A percentile compares a stretch with the other conserved stretches of the same genome.
These are phyloP conservation scores for Fusarium domesticum DNA, from an alignment of 2,329 filamentous ascomycete species.

Conservation along the genomic window DNA sequence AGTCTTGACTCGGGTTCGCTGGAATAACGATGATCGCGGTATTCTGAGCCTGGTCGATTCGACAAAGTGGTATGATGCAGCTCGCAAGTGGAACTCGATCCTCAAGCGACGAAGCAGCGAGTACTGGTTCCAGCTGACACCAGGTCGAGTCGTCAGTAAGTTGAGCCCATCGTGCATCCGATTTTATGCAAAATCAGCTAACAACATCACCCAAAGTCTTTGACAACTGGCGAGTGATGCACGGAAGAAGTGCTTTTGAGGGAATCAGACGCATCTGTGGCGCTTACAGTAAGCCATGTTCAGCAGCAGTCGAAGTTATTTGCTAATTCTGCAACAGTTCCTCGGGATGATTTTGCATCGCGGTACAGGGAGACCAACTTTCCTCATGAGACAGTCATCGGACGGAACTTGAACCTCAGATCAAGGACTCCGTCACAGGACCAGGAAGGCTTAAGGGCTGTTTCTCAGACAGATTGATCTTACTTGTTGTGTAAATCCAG, in stretches of 20 bases:
- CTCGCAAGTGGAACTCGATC: constrained; percentile 68
- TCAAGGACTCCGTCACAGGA: constrained; percentile 5
- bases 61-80: constrained; percentile 74
- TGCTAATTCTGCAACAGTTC: too few relatives aligned
- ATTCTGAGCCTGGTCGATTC: constrained; percentile 46
- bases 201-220: constrained; percentile 59
- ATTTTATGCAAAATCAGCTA: constrained; percentile 5
- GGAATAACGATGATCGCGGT: constrained; percentile 91
- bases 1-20: constrained; percentile 63
- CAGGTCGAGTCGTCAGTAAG: constrained; percentile 74
- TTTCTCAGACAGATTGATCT: too few relatives aligned
- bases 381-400: constrained; percentile 43
- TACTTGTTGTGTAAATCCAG: too few relatives aligned
- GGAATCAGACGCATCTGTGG: constrained; percentile 87
- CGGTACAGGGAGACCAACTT: constrained; percentile 71
- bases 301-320: too few relatives aligned
- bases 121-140: constrained; percentile 77
- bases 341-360: constrained; percentile 77
- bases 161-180: constrained; percentile 17
- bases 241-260: constrained; percentile 79
- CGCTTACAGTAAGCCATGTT: constrained; percentile 69
- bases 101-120: constrained; percentile 63
- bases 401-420: constrained; percentile 33
- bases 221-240: constrained; percentile 92
- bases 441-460: not conserved